phyloP scores from a whole-genome alignment of 345 rosid species.

The Gossypium raimondii region DNA sequence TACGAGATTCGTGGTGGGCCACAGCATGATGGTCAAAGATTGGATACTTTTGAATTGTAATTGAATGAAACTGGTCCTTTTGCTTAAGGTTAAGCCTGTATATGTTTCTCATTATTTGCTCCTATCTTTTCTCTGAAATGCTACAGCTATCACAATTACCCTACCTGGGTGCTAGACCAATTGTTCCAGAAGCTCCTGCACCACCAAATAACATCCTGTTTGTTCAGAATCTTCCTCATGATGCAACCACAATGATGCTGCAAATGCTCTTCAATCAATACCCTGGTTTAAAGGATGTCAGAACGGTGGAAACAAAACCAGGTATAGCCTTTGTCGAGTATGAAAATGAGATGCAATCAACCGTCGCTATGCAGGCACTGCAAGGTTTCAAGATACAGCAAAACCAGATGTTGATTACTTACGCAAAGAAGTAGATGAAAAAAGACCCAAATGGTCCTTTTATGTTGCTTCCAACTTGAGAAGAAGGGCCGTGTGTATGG shows the following conservation, averaged over 20 bases:
- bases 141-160: conserved; percentile 84
- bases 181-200: conserved; percentile 81
- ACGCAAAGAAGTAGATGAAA: conserved; percentile 77
- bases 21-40: background rate
- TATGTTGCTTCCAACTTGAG: background rate
- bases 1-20: background rate
- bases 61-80: background rate
- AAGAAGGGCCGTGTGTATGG: background rate
- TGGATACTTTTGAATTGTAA: background rate
- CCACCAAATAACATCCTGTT: conserved; percentile 92
- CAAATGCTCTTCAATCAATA: conserved; percentile 76
- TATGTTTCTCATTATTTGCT: background rate
- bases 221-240: conserved; percentile 87
- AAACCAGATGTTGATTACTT: conserved; percentile 73
- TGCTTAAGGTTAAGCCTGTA: background rate
- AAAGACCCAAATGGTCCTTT: background rate
- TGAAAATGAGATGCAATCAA: conserved; percentile 82
- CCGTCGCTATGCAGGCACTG: conserved; percentile 79
- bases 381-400: conserved; percentile 77
- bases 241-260: conserved; percentile 72
- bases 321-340: conserved; percentile 97
- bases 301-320: conserved; percentile 95
- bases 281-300: conserved; percentile 84
- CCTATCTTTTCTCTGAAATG: background rate
- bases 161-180: conserved; percentile 60